Evolutionary conservation across 768 basidiomycete genomes (phyloP).

Genomic region (Gautieria morchelliformis): DNA sequence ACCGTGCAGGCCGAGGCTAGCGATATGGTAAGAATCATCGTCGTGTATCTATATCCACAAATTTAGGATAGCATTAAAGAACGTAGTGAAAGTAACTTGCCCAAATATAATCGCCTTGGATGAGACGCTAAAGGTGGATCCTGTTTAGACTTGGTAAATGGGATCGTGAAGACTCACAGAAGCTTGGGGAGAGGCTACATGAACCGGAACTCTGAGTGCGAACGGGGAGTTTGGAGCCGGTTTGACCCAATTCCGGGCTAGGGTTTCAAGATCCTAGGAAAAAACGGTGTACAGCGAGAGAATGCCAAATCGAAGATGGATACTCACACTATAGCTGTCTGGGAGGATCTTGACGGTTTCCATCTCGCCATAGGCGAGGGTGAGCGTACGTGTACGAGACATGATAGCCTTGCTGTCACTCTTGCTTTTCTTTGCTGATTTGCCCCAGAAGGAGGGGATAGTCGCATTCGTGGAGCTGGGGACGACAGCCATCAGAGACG

Average conservation of each 20-base stretch:
- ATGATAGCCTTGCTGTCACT: slow-evolving; percentile 45
- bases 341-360: slow-evolving; percentile 82
- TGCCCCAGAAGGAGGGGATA: slow-evolving; percentile 43
- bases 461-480: slow-evolving; percentile 53
- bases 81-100: slow-evolving; percentile 31
- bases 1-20: slow-evolving; percentile 73
- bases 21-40: slow-evolving; percentile 85
- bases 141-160: neutral
- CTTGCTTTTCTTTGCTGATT: slow-evolving; percentile 52
- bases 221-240: slow-evolving; percentile 74
- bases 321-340: slow-evolving; percentile 48
- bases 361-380: slow-evolving; percentile 76
- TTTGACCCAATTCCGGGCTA: slow-evolving; percentile 79
- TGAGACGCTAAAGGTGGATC: slow-evolving; percentile 31
- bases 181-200: slow-evolving; percentile 77
- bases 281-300: slow-evolving; percentile 6
- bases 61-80: neutral
- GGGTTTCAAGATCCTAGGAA: slow-evolving; percentile 64
- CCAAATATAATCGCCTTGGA: slow-evolving; percentile 78
- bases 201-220: slow-evolving; percentile 73
- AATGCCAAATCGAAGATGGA: neutral
- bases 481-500: neutral
- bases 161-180: slow-evolving; percentile 41
- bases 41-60: slow-evolving; percentile 48
- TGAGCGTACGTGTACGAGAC: slow-evolving; percentile 70